phyloP scores from a whole-genome alignment of 441 rosid species.

The Euphorbia schlechtendalii region DNA sequence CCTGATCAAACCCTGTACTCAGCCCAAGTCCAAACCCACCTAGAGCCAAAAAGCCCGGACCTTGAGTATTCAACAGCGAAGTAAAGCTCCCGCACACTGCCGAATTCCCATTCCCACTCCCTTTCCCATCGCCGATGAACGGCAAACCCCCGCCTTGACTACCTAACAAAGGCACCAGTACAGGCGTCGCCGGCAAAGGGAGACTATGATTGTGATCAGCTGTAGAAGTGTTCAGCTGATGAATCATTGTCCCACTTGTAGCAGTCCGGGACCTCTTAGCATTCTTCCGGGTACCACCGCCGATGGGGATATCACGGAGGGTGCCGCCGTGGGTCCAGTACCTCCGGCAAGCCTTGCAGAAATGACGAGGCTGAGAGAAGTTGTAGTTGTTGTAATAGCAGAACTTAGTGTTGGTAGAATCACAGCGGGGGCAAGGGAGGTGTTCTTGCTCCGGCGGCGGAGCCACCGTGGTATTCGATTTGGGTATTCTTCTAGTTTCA shows the following conservation, averaged over 20 bases:
- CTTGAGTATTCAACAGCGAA: constrained; percentile 59
- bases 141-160: constrained; percentile 29
- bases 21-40: constrained; percentile 64
- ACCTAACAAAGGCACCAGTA: constrained; percentile 35
- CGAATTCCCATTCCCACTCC: constrained; percentile 12
- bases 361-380: constrained; percentile 93
- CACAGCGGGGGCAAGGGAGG: constrained; percentile 85
- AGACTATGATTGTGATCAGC: constrained; percentile 11
- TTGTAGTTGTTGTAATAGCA: constrained; percentile 96
- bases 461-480: constrained; percentile 24
- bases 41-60: constrained; percentile 55
- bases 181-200: constrained; percentile 39
- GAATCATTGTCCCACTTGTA: constrained; percentile 12
- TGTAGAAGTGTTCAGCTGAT: constrained; percentile 18
- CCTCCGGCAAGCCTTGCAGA: constrained; percentile 91
- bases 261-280: constrained; percentile 67
- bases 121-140: constrained; percentile 30
- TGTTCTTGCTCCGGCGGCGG: constrained; percentile 61
- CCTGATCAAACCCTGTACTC: constrained; percentile 49
- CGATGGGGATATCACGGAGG: constrained; percentile 77
- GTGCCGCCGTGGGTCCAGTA: constrained; percentile 98
- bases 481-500: constrained; percentile 30
- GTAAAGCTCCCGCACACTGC: constrained; percentile 52
- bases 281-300: constrained; percentile 75
- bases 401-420: constrained; percentile 83